A percentile compares a stretch with the other conserved stretches of the same genome.
phyloP scores from a whole-genome alignment of 352 stramenopile genomes.

The Phytopythium montanum region DNA sequence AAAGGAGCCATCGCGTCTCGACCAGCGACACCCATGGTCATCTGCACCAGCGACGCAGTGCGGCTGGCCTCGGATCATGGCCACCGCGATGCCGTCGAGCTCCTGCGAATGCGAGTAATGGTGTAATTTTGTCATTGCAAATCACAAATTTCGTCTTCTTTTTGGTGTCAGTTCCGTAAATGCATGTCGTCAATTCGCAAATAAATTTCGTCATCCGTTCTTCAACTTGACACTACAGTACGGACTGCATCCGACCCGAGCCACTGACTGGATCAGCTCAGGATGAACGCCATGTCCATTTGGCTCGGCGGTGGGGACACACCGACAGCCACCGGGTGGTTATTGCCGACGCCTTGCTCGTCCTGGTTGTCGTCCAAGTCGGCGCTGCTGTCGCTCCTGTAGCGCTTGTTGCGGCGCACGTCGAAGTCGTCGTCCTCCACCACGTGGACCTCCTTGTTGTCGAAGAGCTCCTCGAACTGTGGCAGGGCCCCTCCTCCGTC shows the following conservation, averaged over 20 bases:
- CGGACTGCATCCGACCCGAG: not conserved
- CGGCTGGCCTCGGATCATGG: not conserved
- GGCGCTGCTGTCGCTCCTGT: not conserved
- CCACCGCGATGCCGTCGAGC: not conserved
- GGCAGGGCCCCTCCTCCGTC: not conserved
- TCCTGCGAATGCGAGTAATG: not conserved
- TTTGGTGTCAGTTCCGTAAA: not conserved
- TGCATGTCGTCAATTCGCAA: no score
- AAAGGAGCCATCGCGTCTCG: no score
- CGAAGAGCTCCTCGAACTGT: not conserved
- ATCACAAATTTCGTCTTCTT: not conserved
- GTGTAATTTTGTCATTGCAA: not conserved
- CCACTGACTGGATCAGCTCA: not conserved
- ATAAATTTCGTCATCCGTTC: not conserved
- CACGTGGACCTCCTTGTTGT: not conserved
- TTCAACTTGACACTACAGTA: no score
- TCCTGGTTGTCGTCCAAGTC: slow-evolving; percentile 1
- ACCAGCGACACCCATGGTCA: not conserved
- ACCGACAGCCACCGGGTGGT: not conserved
- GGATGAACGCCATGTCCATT: slow-evolving; percentile 3
- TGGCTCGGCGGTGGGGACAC: not conserved
- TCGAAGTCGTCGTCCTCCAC: not conserved
- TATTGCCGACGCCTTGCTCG: not conserved
- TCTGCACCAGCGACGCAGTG: not conserved
- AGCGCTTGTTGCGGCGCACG: not conserved